Base-by-base conservation (phyloP, 2,329 filamentous ascomycete genomes). In the Diaporthe citriasiana region DNA sequence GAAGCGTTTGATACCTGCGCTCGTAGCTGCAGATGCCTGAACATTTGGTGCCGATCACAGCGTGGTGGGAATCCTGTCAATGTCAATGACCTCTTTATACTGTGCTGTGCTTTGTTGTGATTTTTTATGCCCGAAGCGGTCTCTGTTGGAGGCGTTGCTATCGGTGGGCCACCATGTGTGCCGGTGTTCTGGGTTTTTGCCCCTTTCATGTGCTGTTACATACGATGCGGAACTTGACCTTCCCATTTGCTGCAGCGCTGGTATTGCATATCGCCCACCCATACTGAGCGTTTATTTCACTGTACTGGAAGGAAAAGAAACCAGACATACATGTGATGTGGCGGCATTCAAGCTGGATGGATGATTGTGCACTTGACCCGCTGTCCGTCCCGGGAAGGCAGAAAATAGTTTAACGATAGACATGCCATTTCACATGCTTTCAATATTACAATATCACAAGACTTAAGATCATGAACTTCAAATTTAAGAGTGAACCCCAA, bases 1-100 rank as follows among this genome's bases (percentile, higher is more conserved):
- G 63, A 53, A 68, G 47, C 63, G 33, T 53, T 27, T 68, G 47
- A 63, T 63, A 63, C 40, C 40, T 63, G 59, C 25, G 25, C 40
- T 47, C 17, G 25, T 22, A 63, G 59, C 40, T 5, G 59, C 40
- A 63, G 40, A 47, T 63, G 40, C 59, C 47, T 9, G 40, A 63
- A 63, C 40, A 47, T 47, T 47, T 47, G 40, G 47, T 53, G 47
- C n/a, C 51, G 33, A 27, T 53, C 22, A 53, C 45, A 68, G 63
- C 63, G 63, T 53, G 63, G 19, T 68, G 63, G 45, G 47, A 53
- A 68, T 68, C 30, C 27, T 50, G 45, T 65, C 60, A 65, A 35
- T 50, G 12, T 65, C 63, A 68, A 68, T 40, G 47, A 51, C 45
- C 63, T 68, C 7, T 68, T 51, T 68, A n/a, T 27, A 35, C 47